Conservation (phyloP, 2,329 filamentous ascomycete genomes). For the Clarireedia sp. region DNA sequence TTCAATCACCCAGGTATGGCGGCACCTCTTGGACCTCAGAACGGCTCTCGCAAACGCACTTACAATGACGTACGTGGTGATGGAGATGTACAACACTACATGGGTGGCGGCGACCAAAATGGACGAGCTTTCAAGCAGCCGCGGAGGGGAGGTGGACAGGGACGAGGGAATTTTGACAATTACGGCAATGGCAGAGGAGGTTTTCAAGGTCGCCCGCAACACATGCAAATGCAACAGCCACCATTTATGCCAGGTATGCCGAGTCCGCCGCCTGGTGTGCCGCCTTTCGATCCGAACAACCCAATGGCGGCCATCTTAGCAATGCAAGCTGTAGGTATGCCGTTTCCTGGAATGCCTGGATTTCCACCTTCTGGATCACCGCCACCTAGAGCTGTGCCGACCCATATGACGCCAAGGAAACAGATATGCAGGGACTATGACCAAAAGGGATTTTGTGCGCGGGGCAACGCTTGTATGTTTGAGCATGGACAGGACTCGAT, state of each 20-base stretch:
- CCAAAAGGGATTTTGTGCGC: slow-evolving; percentile 61
- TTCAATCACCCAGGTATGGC: slow-evolving; percentile 22
- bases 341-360: slow-evolving; percentile 36
- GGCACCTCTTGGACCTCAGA: slow-evolving; percentile 18
- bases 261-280: slow-evolving; percentile 30
- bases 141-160: slow-evolving; percentile 41
- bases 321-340: slow-evolving; percentile 50
- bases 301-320: slow-evolving; percentile 54
- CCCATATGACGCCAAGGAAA: slow-evolving; percentile 19
- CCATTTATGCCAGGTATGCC: slow-evolving; percentile 18
- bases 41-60: slow-evolving; percentile 42
- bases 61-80: slow-evolving; percentile 45
- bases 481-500: slow-evolving; percentile 56
- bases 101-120: slow-evolving; percentile 24
- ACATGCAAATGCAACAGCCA: slow-evolving; percentile 17
- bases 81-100: slow-evolving; percentile 29
- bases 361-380: slow-evolving; percentile 20
- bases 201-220: slow-evolving; percentile 17
- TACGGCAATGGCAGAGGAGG: slow-evolving; percentile 28
- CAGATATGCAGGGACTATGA: slow-evolving; percentile 61
- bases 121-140: slow-evolving; percentile 51
- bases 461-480: slow-evolving; percentile 59
- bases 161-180: slow-evolving; percentile 32
- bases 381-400: not conserved
- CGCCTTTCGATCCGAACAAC: slow-evolving; percentile 49